phyloP scores from a whole-genome alignment of 139 green algal species.

The Picochlorum sp. region DNA sequence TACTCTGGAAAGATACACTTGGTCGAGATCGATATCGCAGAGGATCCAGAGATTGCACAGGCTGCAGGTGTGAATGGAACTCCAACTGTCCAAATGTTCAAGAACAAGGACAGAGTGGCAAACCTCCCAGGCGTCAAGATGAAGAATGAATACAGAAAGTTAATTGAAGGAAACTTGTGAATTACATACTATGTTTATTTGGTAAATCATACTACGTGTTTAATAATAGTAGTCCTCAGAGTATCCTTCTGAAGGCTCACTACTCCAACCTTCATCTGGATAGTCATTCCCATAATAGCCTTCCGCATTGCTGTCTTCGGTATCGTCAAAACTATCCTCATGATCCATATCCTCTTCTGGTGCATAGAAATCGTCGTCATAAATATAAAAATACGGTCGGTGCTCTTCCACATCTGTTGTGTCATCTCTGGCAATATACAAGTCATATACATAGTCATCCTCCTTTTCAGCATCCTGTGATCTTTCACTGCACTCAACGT shows the following conservation, averaged over 20 bases:
- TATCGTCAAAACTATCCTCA: constrained; percentile 13
- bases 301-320: constrained; percentile 33
- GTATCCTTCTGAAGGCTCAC: not conserved
- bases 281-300: constrained; percentile 36
- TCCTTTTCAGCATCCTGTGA: not conserved
- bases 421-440: constrained; percentile 23
- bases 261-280: constrained; percentile 16
- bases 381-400: constrained; percentile 15
- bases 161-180: constrained; percentile 42
- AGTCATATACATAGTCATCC: constrained; percentile 29
- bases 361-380: constrained; percentile 27
- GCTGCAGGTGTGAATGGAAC: constrained; percentile 81
- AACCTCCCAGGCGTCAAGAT: constrained; percentile 82
- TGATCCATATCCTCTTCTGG: constrained; percentile 12
- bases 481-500: not conserved
- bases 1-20: constrained; percentile 65
- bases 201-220: constrained; percentile 1
- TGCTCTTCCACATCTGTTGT: constrained; percentile 7
- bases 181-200: not conserved
- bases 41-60: constrained; percentile 85
- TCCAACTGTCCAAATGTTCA: constrained; percentile 82
- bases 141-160: constrained; percentile 77
- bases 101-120: constrained; percentile 78
- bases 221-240: not conserved
- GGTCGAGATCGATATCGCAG: constrained; percentile 91